phyloP scores from a whole-genome alignment of 768 basidiomycete species.

The Phallus indusiatus region DNA sequence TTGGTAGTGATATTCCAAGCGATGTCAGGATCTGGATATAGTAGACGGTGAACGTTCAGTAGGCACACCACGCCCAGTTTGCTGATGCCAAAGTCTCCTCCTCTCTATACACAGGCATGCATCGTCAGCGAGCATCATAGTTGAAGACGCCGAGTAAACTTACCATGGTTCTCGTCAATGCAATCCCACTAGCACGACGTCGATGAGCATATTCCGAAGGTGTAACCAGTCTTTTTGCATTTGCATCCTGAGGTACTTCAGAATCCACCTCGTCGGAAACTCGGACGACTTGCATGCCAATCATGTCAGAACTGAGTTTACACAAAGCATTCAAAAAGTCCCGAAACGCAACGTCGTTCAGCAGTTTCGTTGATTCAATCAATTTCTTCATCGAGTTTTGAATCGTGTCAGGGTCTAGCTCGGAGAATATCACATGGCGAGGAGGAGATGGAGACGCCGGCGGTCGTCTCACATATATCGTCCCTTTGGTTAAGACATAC shows the following conservation, averaged over 20 bases:
- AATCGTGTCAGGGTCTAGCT: conserved; percentile 69
- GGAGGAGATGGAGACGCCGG: conserved; percentile 18
- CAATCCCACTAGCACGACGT: conserved; percentile 81
- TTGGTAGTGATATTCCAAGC: conserved; percentile 78
- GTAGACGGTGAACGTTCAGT: conserved; percentile 80
- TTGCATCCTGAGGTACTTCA: conserved; percentile 33
- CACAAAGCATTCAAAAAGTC: conserved; percentile 76
- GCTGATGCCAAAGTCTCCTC: conserved; percentile 88
- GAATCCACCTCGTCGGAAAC: conserved; percentile 3
- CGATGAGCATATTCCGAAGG: conserved; percentile 43
- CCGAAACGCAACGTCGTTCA: conserved; percentile 76
- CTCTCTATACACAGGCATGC: conserved; percentile 47
- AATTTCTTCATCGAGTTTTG: conserved; percentile 67
- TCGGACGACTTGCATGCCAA: conserved; percentile 61
- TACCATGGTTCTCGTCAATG: conserved; percentile 69
- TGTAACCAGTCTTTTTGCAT: conserved; percentile 22
- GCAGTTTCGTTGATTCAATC: conserved; percentile 76
- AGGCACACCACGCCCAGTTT: conserved; percentile 73
- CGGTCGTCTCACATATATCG: conserved; percentile 13
- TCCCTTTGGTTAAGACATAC: conserved; percentile 69
- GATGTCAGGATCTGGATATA: conserved; percentile 70
- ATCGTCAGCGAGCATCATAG: conserved; percentile 5
- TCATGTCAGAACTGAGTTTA: conserved; percentile 85
- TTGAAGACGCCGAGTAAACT: conserved; percentile 20
- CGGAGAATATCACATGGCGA: conserved; percentile 56